A percentile compares a stretch with the other conserved stretches of the same genome.
Evolutionary conservation across 208 protist genomes (phyloP).

Genomic region (Wallacemonas rigidus): DNA sequence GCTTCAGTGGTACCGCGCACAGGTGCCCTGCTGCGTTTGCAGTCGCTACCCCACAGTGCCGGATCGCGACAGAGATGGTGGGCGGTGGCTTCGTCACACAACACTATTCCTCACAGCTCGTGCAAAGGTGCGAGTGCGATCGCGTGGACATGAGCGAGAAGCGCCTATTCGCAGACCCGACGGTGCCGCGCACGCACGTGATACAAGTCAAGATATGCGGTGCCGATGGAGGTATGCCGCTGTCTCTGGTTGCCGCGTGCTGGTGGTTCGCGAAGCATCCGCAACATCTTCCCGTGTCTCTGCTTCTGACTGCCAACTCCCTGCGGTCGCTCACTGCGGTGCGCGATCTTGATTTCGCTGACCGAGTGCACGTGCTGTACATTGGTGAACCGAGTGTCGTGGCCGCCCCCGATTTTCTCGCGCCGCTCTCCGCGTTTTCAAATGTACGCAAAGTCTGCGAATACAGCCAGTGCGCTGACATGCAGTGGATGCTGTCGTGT

Average conservation of each 20-base stretch:
- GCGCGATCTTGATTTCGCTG: neutral
- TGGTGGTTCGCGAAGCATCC: conserved; percentile 10
- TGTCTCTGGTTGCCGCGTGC: neutral
- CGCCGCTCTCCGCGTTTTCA: neutral
- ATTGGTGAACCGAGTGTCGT: neutral
- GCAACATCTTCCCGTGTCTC: conserved; percentile 4
- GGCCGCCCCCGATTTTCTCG: neutral
- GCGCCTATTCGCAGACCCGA: neutral
- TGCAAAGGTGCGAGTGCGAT: conserved; percentile 1
- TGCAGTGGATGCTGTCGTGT: conserved; percentile 14
- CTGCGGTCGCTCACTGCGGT: neutral
- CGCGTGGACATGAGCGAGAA: neutral
- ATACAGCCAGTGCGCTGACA: neutral
- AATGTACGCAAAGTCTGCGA: conserved; percentile 13
- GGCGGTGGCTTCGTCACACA: conserved; percentile 1
- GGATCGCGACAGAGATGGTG: neutral
- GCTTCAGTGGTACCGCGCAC: neutral
- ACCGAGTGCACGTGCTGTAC: conserved; percentile 11
- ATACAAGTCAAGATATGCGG: neutral
- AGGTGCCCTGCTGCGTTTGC: neutral
- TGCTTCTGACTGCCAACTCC: neutral
- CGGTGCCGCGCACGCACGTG: conserved; percentile 6
- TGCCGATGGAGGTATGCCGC: neutral
- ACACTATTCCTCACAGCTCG: conserved; percentile 7
- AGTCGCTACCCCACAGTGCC: conserved; percentile 6